A percentile compares a stretch with the other conserved stretches of the same genome.
Evolutionary conservation across 2,329 filamentous ascomycete genomes (phyloP).

Genomic region (Penicillium sp.): DNA sequence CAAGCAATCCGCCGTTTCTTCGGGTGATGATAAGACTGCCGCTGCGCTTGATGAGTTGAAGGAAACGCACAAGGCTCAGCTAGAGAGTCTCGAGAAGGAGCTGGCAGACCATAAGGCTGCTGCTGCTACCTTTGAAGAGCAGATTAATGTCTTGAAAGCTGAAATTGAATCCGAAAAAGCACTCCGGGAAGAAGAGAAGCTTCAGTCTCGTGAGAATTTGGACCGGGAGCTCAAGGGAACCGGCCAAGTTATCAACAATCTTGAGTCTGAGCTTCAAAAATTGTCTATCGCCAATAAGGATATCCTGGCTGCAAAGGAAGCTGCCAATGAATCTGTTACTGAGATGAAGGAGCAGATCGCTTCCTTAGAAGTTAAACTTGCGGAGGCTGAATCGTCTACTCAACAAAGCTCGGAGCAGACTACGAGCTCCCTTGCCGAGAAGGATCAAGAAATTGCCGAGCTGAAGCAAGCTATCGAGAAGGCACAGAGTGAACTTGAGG

Average conservation of each 20-base stretch:
- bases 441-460: slow-evolving; percentile 40
- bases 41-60: slow-evolving; percentile 44
- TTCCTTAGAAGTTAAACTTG: slow-evolving; percentile 40
- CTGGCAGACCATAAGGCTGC: slow-evolving; percentile 38
- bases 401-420: slow-evolving; percentile 31
- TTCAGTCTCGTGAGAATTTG: slow-evolving; percentile 33
- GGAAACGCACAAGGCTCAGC: slow-evolving; percentile 38
- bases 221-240: slow-evolving; percentile 40
- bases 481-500: slow-evolving; percentile 39
- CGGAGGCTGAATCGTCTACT: slow-evolving; percentile 34
- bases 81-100: slow-evolving; percentile 41
- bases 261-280: slow-evolving; percentile 44
- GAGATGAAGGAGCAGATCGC: slow-evolving; percentile 41
- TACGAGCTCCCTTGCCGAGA: slow-evolving; percentile 35
- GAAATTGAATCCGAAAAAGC: slow-evolving; percentile 38
- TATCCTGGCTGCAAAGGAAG: slow-evolving; percentile 38
- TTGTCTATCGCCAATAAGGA: slow-evolving; percentile 41
- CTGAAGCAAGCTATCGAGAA: slow-evolving; percentile 39
- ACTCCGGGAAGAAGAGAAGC: slow-evolving; percentile 38
- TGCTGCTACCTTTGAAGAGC: slow-evolving; percentile 32
- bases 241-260: slow-evolving; percentile 43
- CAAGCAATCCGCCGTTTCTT: slow-evolving; percentile 38
- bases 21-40: slow-evolving; percentile 41
- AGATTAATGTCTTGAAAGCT: slow-evolving; percentile 34
- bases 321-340: slow-evolving; percentile 31